Conservation (phyloP, 2,329 filamentous ascomycete genomes). For the Colletotrichum sp. region DNA sequence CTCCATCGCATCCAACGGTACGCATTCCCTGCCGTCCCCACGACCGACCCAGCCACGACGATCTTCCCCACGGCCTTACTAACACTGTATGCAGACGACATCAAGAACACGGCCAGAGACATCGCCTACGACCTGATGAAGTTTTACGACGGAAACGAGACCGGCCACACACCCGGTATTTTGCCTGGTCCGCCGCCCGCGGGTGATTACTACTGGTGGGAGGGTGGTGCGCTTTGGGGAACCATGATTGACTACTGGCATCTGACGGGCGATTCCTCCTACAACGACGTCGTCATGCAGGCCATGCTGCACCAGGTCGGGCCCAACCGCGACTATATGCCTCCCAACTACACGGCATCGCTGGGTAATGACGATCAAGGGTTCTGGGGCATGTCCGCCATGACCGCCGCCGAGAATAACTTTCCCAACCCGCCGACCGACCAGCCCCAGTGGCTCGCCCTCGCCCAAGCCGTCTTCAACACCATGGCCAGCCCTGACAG, state of each 20-base stretch:
- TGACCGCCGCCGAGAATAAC: constrained; percentile 69
- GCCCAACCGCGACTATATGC: constrained; percentile 62
- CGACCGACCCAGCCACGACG: neutral
- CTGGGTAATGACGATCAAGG: constrained; percentile 73
- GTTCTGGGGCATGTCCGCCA: constrained; percentile 73
- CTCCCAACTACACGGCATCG: constrained; percentile 60
- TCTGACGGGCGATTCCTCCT: constrained; percentile 67
- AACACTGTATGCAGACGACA: constrained; percentile 42
- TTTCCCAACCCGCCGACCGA: constrained; percentile 63
- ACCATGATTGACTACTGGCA: constrained; percentile 75
- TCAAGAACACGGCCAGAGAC: constrained; percentile 47
- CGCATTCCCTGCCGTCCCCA: neutral
- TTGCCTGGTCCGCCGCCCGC: constrained; percentile 58
- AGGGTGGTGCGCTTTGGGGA: constrained; percentile 72
- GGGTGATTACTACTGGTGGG: constrained; percentile 75
- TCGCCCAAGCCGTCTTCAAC: constrained; percentile 75
- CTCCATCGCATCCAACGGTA: constrained; percentile 17
- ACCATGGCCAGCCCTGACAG: constrained; percentile 64
- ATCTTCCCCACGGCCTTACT: neutral
- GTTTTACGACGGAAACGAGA: constrained; percentile 55
- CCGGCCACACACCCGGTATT: constrained; percentile 60
- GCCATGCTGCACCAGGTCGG: constrained; percentile 65
- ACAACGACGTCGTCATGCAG: constrained; percentile 63
- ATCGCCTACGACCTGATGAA: constrained; percentile 56
- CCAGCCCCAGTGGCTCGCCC: constrained; percentile 64